Evolutionary conservation across 768 basidiomycete species (phyloP), one percentile per base, ranked within the genome.

Genomic region (Lactarius indigo): DNA sequence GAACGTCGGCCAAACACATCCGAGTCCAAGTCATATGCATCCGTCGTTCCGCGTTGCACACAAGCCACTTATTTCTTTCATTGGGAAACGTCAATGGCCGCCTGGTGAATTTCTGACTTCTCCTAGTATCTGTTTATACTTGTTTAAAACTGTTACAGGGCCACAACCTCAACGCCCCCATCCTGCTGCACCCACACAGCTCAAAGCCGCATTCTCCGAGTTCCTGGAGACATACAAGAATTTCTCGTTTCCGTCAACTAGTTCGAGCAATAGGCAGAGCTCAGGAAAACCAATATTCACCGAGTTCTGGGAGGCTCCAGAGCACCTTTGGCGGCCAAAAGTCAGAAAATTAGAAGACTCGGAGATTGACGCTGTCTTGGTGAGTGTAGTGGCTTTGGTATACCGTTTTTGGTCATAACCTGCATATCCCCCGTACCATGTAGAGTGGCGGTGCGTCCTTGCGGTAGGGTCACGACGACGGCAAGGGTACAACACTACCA

Each of bases 401-500:
- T 59, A 61, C 33, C 39, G 15, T 30, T 9, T 6, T 12, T 44
- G 13, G 20, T 35, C 15, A 28, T 61, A 18, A 59, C 47, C 7
- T n/a, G n/a, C 18, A 23, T 20, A 18, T 50, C 57, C 52, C 61
- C 60, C 30, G 8, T 57, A 63, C 50, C 23, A 63, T 65, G 31
- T 69, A 89, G 89, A 90, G 83, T 64, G 90, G 90, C 23, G 90
- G 89, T 35, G 90, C 89, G 18, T 85, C 88, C 18, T 73, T 84
- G 58, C 75, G 71, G 58, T 80, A 70, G 47, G 35, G 30, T 60
- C 17, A 20, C 23, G 41, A 39, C 18, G n/a, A 50, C 13, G 39
- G 17, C 5, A 13, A 5, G 20, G 17, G 18, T 39, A 39, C 33
- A 37, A 39, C 23, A 12, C 23, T 1, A 56, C 66, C 35, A 20